Evolutionary conservation across 2,329 filamentous ascomycete genomes (phyloP).

Genomic region (Capronia coronata): DNA sequence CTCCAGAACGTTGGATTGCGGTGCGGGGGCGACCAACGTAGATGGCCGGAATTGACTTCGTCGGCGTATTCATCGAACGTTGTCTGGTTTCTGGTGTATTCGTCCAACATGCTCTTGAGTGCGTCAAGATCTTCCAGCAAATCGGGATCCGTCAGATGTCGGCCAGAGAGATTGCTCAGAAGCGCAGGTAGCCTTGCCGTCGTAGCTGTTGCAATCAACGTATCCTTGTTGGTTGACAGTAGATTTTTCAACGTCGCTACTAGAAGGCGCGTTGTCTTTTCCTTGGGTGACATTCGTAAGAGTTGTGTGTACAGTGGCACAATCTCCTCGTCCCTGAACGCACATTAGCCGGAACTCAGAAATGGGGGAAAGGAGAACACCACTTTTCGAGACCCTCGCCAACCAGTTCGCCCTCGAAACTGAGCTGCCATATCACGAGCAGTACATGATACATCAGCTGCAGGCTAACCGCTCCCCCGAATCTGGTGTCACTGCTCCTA

Average conservation of each 20-base stretch:
- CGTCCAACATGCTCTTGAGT: constrained; percentile 65
- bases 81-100: constrained; percentile 67
- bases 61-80: constrained; percentile 66
- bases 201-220: constrained; percentile 72
- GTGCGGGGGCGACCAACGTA: constrained; percentile 90
- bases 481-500: constrained; percentile 57
- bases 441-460: constrained; percentile 93
- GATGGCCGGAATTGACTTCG: constrained; percentile 76
- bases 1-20: constrained; percentile 82
- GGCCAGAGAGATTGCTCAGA: constrained; percentile 51
- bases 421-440: constrained; percentile 91
- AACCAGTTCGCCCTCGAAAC: constrained; percentile 68
- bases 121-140: constrained; percentile 44
- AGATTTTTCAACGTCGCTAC: constrained; percentile 87
- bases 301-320: constrained; percentile 88
- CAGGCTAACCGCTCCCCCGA: constrained; percentile 73
- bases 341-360: constrained; percentile 24
- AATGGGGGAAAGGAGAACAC: constrained; percentile 31
- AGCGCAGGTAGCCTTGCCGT: constrained; percentile 70
- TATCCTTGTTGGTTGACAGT: constrained; percentile 62
- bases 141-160: constrained; percentile 46
- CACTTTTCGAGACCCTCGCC: constrained; percentile 83
- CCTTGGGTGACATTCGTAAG: constrained; percentile 85
- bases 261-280: constrained; percentile 90
- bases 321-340: constrained; percentile 76